Conservation (phyloP, 2,329 filamentous ascomycete species). For the Aspergillus tanneri region DNA sequence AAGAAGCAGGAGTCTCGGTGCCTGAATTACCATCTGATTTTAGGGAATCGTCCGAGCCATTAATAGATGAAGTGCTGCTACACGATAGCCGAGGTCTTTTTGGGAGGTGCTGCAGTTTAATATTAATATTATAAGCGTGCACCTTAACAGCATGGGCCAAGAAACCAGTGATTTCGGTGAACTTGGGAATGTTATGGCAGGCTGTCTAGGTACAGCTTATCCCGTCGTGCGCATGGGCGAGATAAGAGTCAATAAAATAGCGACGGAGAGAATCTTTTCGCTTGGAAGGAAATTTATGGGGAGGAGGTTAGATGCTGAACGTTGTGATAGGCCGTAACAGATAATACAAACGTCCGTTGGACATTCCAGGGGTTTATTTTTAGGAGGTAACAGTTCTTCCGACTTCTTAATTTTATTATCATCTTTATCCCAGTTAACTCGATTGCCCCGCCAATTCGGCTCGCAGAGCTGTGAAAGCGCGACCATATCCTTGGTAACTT, state of each 20-base stretch:
- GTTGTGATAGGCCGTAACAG: constrained; percentile 25
- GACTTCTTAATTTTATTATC: constrained; percentile 15
- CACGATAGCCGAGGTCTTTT: too few species aligned
- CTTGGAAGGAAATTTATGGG: constrained; percentile 24
- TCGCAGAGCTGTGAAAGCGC: constrained; percentile 24
- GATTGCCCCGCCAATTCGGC: constrained; percentile 25
- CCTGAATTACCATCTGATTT: too few species aligned
- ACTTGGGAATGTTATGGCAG: constrained; percentile 20
- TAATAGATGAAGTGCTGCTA: too few species aligned
- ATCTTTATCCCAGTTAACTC: constrained; percentile 22
- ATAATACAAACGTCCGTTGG: constrained; percentile 29
- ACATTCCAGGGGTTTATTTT: constrained; percentile 18
- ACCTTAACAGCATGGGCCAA: constrained; percentile 18
- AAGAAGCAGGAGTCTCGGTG: too few species aligned
- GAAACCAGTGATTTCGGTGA: constrained; percentile 21
- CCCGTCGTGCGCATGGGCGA: constrained; percentile 17
- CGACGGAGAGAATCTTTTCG: constrained; percentile 25
- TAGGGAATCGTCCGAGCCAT: too few species aligned
- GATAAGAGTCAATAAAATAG: constrained; percentile 25
- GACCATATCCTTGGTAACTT: constrained; percentile 32
- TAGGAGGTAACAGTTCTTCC: too few species aligned
- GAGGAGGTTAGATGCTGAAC: constrained; percentile 25
- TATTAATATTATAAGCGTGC: constrained; percentile 19
- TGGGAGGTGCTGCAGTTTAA: too few species aligned
- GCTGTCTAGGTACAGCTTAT: constrained; percentile 23